Evolutionary conservation across 148 eudicot genomes (phyloP).

Genomic region (Nepenthes gracilis): DNA sequence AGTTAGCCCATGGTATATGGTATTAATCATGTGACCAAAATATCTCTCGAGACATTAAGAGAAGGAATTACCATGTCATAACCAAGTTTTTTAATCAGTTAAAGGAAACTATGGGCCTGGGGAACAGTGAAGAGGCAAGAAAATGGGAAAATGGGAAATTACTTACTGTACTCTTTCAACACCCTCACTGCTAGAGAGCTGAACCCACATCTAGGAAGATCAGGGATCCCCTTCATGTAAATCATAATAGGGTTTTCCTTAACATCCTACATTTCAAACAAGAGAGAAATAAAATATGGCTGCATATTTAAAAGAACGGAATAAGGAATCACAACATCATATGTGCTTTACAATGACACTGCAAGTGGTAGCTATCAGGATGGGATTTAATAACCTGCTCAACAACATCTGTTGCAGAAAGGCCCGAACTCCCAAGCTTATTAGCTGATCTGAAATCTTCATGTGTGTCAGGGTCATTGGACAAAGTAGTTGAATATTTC

Average conservation of each 20-base stretch:
- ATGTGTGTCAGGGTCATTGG: conserved; percentile 78
- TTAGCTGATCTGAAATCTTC: conserved; percentile 80
- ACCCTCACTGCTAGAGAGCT: conserved; percentile 89
- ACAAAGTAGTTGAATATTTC: conserved; percentile 52
- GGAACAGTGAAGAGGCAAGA: neutral
- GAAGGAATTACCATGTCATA: too few species aligned
- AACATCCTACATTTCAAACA: conserved; percentile 45
- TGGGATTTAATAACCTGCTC: conserved; percentile 49
- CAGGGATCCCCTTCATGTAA: conserved; percentile 92
- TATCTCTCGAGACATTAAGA: too few species aligned
- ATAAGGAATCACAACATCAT: neutral
- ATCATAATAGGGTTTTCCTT: conserved; percentile 87
- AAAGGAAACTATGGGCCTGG: too few species aligned
- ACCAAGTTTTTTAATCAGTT: too few species aligned
- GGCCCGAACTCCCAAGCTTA: conserved; percentile 49
- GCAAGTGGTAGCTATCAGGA: neutral
- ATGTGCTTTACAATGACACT: neutral
- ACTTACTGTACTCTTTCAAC: conserved; percentile 67
- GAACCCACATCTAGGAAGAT: conserved; percentile 83
- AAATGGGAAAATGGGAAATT: neutral
- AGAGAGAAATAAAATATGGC: neutral
- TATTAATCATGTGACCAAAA: too few species aligned
- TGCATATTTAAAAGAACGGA: conserved; percentile 2
- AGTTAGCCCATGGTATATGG: too few species aligned
- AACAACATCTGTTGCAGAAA: conserved; percentile 56